Base-by-base conservation (phyloP, 2,329 filamentous ascomycete species). In the Colletotrichum graminicola region DNA sequence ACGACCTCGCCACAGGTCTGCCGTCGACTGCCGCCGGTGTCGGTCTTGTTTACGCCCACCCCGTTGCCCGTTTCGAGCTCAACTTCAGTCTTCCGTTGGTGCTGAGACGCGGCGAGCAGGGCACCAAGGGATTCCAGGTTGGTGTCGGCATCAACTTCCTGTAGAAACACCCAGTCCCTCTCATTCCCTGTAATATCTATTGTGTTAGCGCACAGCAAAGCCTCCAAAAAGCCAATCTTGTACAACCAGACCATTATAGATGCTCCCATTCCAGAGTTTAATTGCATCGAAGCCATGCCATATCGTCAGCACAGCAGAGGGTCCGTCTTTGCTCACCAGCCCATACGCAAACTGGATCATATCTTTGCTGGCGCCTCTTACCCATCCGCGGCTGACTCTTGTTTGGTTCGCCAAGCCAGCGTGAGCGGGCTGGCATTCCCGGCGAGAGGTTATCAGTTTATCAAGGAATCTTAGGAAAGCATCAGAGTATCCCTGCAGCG, bases 131-230 rank as follows among this genome's bases (percentile, higher is more conserved):
- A 1, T 79, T 99, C 74, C 94, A 96, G 80, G 91, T 99, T 77
- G 96, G 96, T n/a, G 94, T 99, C 51, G 96, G 96, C 61, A 94
- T 99, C 78, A 97, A 93, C 83, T 98, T 99, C 80, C 83, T 98
- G 87, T 98, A 92, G 54, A n/a, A n/a, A 47, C 51, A 23, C 12
- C 10, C 18, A 26, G 18, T 26, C 16, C 29, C 45, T 34, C 16
- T n/a, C 16, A n/a, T 18, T 18, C n/a, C 34, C n/a, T 39, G 16
- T 52, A 62, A 62, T 16, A 36, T 52, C 45, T n/a, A 29, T 29
- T 32, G 29, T 62, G 32, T 21, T 49, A 34, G 60, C 47, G 32
- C 12, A 41, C 45, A 18, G 47, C 60, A 41, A 47, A 52, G 60
- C 47, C 47, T 41, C n/a, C 14, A 39, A 26, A 41, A 41, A 34